A percentile compares a stretch with the other conserved stretches of the same genome.
phyloP scores from a whole-genome alignment of 202 grass and related monocot species.

The Carex arenaria region DNA sequence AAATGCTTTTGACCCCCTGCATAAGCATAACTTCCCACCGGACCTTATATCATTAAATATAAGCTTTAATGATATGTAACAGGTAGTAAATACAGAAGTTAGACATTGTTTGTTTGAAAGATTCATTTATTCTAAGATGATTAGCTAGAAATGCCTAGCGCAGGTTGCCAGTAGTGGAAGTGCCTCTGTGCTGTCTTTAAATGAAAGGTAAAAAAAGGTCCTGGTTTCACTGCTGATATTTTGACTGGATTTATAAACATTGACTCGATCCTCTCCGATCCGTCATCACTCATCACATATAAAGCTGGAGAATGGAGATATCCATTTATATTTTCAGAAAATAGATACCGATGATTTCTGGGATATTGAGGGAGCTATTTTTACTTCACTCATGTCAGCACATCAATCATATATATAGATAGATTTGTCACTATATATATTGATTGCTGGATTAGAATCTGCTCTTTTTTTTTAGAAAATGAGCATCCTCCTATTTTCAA shows the following conservation, averaged over 20 bases:
- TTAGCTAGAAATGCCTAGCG: slow-evolving; percentile 26
- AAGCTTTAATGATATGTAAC: slow-evolving; percentile 17
- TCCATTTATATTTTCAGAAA: not conserved
- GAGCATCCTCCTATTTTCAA: too few relatives aligned
- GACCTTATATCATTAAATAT: slow-evolving; percentile 31
- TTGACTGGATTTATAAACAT: slow-evolving; percentile 11
- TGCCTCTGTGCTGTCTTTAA: slow-evolving; percentile 28
- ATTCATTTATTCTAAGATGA: slow-evolving; percentile 26
- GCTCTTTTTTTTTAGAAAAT: too few relatives aligned
- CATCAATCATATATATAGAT: too few relatives aligned
- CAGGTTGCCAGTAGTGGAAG: slow-evolving; percentile 31
- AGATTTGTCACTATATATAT: too few relatives aligned
- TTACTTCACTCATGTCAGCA: too few relatives aligned
- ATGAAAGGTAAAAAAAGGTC: slow-evolving; percentile 19
- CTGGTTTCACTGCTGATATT: slow-evolving; percentile 28
- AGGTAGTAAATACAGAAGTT: slow-evolving; percentile 21
- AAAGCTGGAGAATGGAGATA: not conserved
- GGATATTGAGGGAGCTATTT: too few relatives aligned
- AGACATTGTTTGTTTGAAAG: slow-evolving; percentile 19
- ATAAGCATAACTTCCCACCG: slow-evolving; percentile 17
- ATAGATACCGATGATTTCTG: not conserved
- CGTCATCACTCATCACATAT: too few relatives aligned
- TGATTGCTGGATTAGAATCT: too few relatives aligned
- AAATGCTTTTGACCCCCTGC: slow-evolving; percentile 27
- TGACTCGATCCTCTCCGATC: not conserved